These are phyloP conservation scores for Arctostaphylos glauca DNA, from an alignment of 148 eudicot genomes.

Conservation along the genomic window DNA sequence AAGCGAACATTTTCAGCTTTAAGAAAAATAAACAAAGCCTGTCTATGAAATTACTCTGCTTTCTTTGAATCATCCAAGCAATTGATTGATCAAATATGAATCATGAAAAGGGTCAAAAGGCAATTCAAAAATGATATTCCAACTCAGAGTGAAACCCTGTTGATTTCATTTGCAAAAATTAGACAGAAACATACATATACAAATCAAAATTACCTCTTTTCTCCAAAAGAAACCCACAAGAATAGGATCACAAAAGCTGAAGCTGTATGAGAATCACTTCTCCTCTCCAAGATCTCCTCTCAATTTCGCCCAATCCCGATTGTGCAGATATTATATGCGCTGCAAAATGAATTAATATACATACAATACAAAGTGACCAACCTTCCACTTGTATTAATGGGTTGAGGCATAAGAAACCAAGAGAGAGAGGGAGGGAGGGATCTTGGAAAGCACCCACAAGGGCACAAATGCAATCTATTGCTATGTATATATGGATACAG, in stretches of 20 bases:
- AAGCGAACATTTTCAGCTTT: not conserved
- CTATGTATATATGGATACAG: not conserved
- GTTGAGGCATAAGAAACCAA: not conserved
- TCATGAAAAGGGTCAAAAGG: not conserved
- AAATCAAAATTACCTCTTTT: not conserved
- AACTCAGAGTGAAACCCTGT: not conserved
- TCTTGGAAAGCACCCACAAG: not conserved
- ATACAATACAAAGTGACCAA: conserved; percentile 2
- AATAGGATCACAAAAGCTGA: not conserved
- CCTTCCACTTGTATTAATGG: not conserved
- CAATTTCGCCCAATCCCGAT: not conserved
- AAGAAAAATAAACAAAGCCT: not conserved
- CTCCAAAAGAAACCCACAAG: not conserved
- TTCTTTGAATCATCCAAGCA: not conserved
- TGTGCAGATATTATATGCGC: not conserved
- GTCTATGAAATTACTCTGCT: not conserved
- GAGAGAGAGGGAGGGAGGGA: not conserved
- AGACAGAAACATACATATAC: not conserved
- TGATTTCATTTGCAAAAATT: not conserved
- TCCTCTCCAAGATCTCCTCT: not conserved
- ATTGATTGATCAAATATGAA: not conserved
- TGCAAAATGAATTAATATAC: not conserved
- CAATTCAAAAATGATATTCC: not conserved
- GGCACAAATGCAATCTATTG: not conserved
- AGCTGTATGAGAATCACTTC: not conserved